Base-by-base conservation (phyloP, 2,329 filamentous ascomycete species). In the Stagonosporopsis rhizophila region DNA sequence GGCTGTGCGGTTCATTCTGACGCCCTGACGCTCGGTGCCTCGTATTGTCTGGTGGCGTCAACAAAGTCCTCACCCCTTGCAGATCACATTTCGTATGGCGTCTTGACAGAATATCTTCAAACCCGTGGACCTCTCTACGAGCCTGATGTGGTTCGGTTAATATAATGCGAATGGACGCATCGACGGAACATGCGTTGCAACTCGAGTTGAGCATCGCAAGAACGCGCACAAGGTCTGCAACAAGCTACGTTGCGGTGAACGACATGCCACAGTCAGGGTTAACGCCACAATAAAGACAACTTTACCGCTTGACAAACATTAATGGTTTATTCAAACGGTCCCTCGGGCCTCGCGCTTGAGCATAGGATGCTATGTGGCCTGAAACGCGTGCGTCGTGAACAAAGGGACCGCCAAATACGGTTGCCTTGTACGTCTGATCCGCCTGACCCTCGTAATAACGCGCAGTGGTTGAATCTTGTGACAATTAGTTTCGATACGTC, bases 201-300 rank as follows among this genome's bases (percentile, higher is more conserved):
- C 11, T 27, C 23, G 2, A n/a, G 9, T n/a, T 19, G 14, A 17
- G 4, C 2, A n/a, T 28, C 3, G 14, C 6, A 11, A 9, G 8
- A 23, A 19, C 4, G 25, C 12, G 14, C 15, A 15, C 12, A n/a
- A 28, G 17, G 3, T 41, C 28, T 44, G 23, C 23, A 20, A 9
- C 27, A 12, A 6, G 34, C 27, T 30, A 28, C 14, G 34, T 1
- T 30, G 7, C 19, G 11, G 9, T 15, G n/a, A 19, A 20, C n/a
- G 25, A 32, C 15, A 15, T 14, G 34, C 25, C 19, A 42, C 41
- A 42, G 23, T 28, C 23, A 51, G 53, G 53, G 47, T 38, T 46
- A 30, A 45, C 41, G 53, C 53, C 41, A 28, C 39, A 5, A 20
- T 39, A 14, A 30, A 39, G 17, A 11, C 22, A 19, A 25, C 23